Conservation (phyloP, 371 early-diverging fungal genomes). For the Rhizopus arrhizus region DNA sequence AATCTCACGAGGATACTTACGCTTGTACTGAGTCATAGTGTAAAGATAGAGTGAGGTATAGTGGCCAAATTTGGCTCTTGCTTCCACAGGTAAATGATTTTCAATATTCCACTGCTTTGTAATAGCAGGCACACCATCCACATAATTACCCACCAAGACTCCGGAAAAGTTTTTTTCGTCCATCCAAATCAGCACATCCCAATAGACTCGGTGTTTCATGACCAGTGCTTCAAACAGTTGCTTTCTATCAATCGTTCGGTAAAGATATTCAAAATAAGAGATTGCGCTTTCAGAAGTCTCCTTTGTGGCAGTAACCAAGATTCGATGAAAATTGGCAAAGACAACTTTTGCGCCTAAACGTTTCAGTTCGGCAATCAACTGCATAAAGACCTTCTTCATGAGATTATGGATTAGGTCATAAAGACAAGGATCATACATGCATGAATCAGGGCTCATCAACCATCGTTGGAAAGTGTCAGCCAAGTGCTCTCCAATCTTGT, state of each 20-base stretch:
- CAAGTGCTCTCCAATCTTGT: constrained; percentile 67
- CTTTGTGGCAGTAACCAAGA: constrained; percentile 84
- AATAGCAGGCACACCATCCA: constrained; percentile 14
- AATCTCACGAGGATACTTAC: constrained; percentile 19
- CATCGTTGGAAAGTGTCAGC: constrained; percentile 86
- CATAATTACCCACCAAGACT: constrained; percentile 29
- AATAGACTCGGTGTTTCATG: constrained; percentile 65
- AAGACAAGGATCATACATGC: constrained; percentile 85
- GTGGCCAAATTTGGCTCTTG: constrained; percentile 67
- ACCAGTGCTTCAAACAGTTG: constrained; percentile 77
- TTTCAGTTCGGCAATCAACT: constrained; percentile 79
- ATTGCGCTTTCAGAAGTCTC: constrained; percentile 69
- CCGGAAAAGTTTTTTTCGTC: constrained; percentile 90
- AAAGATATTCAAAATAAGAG: constrained; percentile 73
- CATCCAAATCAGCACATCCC: constrained; percentile 92
- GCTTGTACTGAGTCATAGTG: constrained; percentile 25
- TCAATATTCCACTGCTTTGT: constrained; percentile 83
- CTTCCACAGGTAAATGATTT: constrained; percentile 77
- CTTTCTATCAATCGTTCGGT: constrained; percentile 68
- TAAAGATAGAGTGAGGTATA: constrained; percentile 28
- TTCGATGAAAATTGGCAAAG: constrained; percentile 77
- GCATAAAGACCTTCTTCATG: constrained; percentile 88
- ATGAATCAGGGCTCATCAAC: constrained; percentile 76
- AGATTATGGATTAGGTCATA: constrained; percentile 75
- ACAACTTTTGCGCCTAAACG: constrained; percentile 77